Evolutionary conservation across 225 moss, liverwort and hornwort genomes (phyloP).

Genomic region (Marchantia polymorpha): DNA sequence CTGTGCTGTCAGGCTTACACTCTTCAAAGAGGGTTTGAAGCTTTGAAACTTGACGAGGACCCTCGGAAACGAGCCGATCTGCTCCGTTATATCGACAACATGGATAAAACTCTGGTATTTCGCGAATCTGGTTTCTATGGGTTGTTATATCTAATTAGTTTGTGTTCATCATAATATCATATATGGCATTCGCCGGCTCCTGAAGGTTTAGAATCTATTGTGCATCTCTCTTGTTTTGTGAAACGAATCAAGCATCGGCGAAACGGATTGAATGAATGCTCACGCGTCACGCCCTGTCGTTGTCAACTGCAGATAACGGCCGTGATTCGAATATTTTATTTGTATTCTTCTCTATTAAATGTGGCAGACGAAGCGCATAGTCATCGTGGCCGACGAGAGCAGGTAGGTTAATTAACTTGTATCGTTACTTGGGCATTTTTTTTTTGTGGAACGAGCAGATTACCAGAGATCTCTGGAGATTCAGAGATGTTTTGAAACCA

Average conservation of each 20-base stretch:
- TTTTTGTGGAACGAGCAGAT: neutral
- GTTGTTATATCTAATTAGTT: no score
- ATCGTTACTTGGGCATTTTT: neutral
- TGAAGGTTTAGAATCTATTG: no score
- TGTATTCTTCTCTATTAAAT: constrained; percentile 87
- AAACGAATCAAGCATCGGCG: no score
- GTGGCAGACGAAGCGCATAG: constrained; percentile 98
- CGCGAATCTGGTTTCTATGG: neutral
- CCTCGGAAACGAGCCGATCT: constrained; percentile 85
- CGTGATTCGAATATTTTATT: constrained; percentile 80
- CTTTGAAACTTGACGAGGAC: constrained; percentile 63
- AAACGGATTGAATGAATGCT: neutral
- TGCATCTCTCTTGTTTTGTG: no score
- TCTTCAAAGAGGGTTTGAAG: constrained; percentile 82
- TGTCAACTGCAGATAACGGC: constrained; percentile 62
- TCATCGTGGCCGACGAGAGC: constrained; percentile 83
- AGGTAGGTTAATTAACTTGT: constrained; percentile 45
- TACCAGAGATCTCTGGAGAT: neutral
- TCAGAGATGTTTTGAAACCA: no score
- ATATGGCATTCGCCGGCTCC: no score
- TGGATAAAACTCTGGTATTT: constrained; percentile 69
- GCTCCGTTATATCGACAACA: constrained; percentile 86
- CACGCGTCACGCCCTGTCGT: neutral
- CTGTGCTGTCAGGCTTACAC: constrained; percentile 48
- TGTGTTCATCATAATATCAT: no score